phyloP scores from a whole-genome alignment of 495 filamentous ascomycete species.

The Neohortaea acidophila region DNA sequence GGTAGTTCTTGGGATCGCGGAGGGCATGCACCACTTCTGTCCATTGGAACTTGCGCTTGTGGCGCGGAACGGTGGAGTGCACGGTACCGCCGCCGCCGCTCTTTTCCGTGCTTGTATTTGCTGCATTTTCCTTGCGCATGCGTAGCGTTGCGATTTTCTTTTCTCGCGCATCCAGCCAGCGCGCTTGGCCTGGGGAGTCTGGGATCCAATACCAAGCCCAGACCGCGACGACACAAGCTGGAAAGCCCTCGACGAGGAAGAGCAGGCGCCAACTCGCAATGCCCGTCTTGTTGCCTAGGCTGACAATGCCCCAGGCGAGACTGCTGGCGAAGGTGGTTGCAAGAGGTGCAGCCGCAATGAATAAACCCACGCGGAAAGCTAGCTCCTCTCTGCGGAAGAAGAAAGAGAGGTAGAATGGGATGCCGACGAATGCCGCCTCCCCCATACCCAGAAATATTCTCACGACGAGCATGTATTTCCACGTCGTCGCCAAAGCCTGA shows the following conservation, averaged over 20 bases:
- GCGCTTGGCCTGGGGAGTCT: conserved; percentile 37
- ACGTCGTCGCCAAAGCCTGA: conserved; percentile 49
- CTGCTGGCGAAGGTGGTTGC: conserved; percentile 56
- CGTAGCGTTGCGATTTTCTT: conserved; percentile 35
- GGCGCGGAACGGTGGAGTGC: conserved; percentile 1
- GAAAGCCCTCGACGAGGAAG: conserved; percentile 48
- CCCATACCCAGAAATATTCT: conserved; percentile 38
- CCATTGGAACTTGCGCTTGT: conserved; percentile 30
- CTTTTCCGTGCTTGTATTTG: background rate
- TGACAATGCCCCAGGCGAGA: conserved; percentile 43
- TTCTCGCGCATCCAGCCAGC: conserved; percentile 35
- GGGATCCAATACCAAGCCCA: conserved; percentile 39
- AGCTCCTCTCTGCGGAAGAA: conserved; percentile 48
- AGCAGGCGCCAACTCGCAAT: conserved; percentile 46
- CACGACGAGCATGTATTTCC: conserved; percentile 26
- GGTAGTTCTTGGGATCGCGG: conserved; percentile 49
- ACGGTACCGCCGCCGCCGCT: background rate
- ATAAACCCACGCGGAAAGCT: conserved; percentile 44
- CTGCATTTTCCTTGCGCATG: conserved; percentile 30
- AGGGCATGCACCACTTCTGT: conserved; percentile 39
- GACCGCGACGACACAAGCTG: conserved; percentile 41
- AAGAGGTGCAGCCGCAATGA: conserved; percentile 47
- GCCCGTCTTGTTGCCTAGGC: conserved; percentile 29
- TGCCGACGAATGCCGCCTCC: conserved; percentile 48
- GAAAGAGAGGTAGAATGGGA: conserved; percentile 47